A percentile compares a stretch with the other conserved stretches of the same genome.
Conservation (phyloP, 331 rosid genomes). For the Telfairia occidentalis region DNA sequence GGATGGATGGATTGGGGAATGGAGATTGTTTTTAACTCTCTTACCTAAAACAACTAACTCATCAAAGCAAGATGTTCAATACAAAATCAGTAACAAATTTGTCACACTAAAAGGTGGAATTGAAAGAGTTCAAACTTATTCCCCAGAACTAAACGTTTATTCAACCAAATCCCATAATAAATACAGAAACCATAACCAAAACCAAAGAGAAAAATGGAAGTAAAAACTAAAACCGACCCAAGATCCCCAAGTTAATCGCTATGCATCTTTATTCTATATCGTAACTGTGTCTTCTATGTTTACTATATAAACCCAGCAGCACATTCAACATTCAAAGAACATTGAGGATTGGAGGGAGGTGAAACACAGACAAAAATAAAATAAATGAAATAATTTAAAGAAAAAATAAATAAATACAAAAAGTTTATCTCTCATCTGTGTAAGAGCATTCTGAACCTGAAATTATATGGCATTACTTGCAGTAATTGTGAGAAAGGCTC, state of each 20-base stretch:
- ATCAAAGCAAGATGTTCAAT: background rate
- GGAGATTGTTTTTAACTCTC: too few relatives aligned
- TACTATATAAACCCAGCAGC: background rate
- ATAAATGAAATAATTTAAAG: background rate
- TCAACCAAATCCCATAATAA: background rate
- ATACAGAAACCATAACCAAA: background rate
- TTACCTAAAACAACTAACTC: too few relatives aligned
- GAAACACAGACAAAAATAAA: background rate
- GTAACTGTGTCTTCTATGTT: background rate
- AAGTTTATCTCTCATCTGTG: constrained; percentile 15
- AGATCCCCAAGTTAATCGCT: background rate
- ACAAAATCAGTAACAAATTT: background rate
- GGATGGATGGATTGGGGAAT: too few relatives aligned
- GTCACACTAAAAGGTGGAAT: background rate
- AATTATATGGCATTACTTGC: constrained; percentile 64
- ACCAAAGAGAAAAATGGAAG: background rate
- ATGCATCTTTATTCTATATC: background rate
- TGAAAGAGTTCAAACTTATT: background rate
- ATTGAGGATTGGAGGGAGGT: background rate
- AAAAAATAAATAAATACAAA: background rate
- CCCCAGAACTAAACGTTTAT: background rate
- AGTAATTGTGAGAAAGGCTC: constrained; percentile 48
- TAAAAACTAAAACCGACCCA: background rate
- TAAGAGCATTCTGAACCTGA: constrained; percentile 69
- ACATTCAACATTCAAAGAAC: background rate